Percentiles rank a stretch among this genome's conserved stretches.
phyloP scores from a whole-genome alignment of 176 grass and related monocot genomes.

The Oryza rufipogon region DNA sequence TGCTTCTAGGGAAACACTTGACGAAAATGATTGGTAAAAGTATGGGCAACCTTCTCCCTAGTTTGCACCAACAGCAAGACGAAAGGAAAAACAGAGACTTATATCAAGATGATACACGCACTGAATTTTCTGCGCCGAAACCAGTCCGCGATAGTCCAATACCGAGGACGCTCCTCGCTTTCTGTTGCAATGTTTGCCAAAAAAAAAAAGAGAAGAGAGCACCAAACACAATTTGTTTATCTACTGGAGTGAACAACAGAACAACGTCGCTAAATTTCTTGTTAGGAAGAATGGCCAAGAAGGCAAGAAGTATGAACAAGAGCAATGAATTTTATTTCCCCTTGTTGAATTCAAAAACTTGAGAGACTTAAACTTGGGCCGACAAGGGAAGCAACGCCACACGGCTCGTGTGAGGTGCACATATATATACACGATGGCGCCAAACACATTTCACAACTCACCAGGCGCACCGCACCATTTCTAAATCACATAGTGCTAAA shows the following conservation, averaged over 20 bases:
- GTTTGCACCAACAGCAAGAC: constrained; percentile 24
- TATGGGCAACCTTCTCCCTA: constrained; percentile 37
- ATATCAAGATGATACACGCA: not conserved
- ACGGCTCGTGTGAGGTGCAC: constrained; percentile 44
- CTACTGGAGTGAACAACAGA: constrained; percentile 40
- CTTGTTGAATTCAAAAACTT: constrained; percentile 46
- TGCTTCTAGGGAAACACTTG: constrained; percentile 12
- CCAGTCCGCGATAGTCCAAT: not conserved
- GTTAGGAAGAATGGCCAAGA: constrained; percentile 53
- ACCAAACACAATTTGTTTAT: constrained; percentile 34
- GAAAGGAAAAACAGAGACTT: constrained; percentile 21
- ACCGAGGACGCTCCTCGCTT: constrained; percentile 27
- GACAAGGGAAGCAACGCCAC: constrained; percentile 31
- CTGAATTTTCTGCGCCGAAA: constrained; percentile 22
- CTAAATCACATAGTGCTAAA: constrained; percentile 42
- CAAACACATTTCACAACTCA: constrained; percentile 71
- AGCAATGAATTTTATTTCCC: constrained; percentile 32
- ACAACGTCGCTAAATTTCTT: constrained; percentile 38
- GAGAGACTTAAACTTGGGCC: constrained; percentile 37
- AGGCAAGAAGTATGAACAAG: constrained; percentile 71
- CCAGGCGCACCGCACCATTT: constrained; percentile 36
- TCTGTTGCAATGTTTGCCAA: constrained; percentile 26
- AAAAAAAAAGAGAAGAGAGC: not conserved
- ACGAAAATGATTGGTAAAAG: constrained; percentile 21
- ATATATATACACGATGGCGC: constrained; percentile 56